Conservation (phyloP, 208 protist species). For the Kentomonas sorsogonicus region DNA sequence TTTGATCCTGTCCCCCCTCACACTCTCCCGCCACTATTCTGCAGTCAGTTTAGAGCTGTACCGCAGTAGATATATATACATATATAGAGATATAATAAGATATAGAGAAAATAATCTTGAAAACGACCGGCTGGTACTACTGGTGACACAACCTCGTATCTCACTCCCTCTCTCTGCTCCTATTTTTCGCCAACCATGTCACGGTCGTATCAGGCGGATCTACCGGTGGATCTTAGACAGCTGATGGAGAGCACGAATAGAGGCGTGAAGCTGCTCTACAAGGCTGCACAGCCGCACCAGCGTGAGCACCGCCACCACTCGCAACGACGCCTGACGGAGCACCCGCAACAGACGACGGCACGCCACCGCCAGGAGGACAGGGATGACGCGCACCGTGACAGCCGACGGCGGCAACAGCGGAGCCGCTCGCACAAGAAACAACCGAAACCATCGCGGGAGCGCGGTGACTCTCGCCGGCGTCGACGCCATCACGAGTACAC, state of each 20-base stretch:
- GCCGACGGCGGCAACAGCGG: not conserved
- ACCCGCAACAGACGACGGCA: not conserved
- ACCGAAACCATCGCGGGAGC: not conserved
- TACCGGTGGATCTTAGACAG: slow-evolving; percentile 35
- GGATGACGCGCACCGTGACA: not conserved
- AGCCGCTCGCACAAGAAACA: not conserved
- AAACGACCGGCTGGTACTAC: not conserved
- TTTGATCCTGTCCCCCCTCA: no score
- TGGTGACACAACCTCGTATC: not conserved
- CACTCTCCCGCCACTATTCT: no score
- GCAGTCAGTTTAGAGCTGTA: no score
- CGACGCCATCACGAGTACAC: no score
- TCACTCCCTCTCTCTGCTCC: slow-evolving; percentile 9
- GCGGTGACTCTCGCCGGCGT: not conserved
- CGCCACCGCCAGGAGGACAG: not conserved
- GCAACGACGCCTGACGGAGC: not conserved
- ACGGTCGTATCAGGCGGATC: slow-evolving; percentile 13
- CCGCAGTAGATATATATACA: no score
- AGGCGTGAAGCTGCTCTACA: slow-evolving; percentile 66
- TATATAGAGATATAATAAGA: slow-evolving; percentile 3
- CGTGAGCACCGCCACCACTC: not conserved
- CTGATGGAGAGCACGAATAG: slow-evolving; percentile 63
- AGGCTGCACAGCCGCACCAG: slow-evolving; percentile 3
- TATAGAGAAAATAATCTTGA: not conserved
- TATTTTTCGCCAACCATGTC: not conserved